Evolutionary conservation across 1,284 basidiomycete species (phyloP).

Genomic region (Mycosarcoma maydis): DNA sequence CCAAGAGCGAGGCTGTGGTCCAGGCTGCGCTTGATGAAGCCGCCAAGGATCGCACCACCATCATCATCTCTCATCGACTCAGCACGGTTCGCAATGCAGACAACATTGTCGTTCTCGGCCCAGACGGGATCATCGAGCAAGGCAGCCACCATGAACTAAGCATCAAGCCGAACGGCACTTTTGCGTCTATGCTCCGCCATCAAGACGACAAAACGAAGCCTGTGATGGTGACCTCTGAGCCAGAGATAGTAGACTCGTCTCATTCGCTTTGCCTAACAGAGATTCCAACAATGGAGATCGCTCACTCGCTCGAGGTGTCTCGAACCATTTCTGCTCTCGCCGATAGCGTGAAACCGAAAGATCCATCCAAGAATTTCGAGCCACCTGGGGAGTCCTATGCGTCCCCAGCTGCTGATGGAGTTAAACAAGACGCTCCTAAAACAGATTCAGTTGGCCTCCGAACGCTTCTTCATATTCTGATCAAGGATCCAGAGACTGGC

Average conservation of each 20-base stretch:
- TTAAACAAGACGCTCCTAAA: too few species aligned
- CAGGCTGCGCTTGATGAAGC: constrained; percentile 32
- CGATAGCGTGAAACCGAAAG: not conserved
- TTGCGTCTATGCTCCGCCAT: not conserved
- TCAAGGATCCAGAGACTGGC: constrained; percentile 75
- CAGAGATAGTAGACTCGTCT: not conserved
- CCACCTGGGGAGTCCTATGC: too few species aligned
- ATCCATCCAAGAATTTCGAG: too few species aligned
- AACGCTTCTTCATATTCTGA: constrained; percentile 75
- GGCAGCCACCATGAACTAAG: constrained; percentile 47
- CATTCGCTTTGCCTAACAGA: not conserved
- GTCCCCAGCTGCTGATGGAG: too few species aligned
- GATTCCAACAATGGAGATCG: not conserved
- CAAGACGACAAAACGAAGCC: not conserved
- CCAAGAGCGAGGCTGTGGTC: constrained; percentile 71
- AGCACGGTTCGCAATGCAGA: constrained; percentile 4
- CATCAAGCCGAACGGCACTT: not conserved
- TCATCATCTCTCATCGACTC: constrained; percentile 4
- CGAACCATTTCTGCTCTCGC: not conserved
- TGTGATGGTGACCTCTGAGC: not conserved
- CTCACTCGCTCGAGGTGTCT: not conserved
- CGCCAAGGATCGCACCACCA: constrained; percentile 2
- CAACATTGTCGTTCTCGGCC: constrained; percentile 51
- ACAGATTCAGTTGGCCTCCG: constrained; percentile 69
- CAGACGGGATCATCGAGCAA: constrained; percentile 45